Percentiles rank a stretch among this genome's conserved stretches.
phyloP scores from a whole-genome alignment of 2,329 filamentous ascomycete species.

The Aspergillus eucalypticola region DNA sequence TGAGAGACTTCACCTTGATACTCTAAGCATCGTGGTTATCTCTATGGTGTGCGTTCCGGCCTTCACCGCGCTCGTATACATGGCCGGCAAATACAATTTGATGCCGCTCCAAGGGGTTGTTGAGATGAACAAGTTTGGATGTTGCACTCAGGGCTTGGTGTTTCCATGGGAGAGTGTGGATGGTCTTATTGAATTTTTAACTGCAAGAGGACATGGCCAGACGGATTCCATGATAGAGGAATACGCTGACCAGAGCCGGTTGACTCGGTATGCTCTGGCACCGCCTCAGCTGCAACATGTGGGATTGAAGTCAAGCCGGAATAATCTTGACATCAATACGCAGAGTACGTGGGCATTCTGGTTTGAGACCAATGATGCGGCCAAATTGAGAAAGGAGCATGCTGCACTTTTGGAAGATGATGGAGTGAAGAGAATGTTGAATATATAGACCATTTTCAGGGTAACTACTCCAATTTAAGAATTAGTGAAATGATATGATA shows the following conservation, averaged over 20 bases:
- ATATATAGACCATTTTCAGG: too few relatives aligned
- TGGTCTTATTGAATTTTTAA: constrained; percentile 20
- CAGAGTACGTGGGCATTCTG: constrained; percentile 33
- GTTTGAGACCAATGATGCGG: constrained; percentile 28
- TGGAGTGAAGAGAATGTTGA: constrained; percentile 5
- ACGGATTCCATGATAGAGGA: constrained; percentile 31
- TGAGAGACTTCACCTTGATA: constrained; percentile 15
- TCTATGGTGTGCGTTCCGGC: constrained; percentile 24
- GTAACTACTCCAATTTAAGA: too few relatives aligned
- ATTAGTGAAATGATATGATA: too few relatives aligned
- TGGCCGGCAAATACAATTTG: constrained; percentile 30
- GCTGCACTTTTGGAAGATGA: constrained; percentile 11
- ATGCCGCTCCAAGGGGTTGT: constrained; percentile 25
- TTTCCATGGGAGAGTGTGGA: constrained; percentile 28
- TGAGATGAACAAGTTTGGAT: constrained; percentile 31
- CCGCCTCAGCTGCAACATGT: constrained; percentile 33
- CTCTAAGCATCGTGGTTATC: constrained; percentile 20
- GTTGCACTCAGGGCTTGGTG: constrained; percentile 37
- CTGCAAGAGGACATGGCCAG: constrained; percentile 19
- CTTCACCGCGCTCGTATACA: constrained; percentile 25
- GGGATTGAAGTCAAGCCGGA: constrained; percentile 27
- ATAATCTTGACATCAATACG: constrained; percentile 28
- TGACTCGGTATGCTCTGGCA: constrained; percentile 20
- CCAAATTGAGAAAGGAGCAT: constrained; percentile 22
- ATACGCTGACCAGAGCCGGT: constrained; percentile 20